Evolutionary conservation across 176 grass and related monocot species (phyloP).

Genomic region (Areca catechu): DNA sequence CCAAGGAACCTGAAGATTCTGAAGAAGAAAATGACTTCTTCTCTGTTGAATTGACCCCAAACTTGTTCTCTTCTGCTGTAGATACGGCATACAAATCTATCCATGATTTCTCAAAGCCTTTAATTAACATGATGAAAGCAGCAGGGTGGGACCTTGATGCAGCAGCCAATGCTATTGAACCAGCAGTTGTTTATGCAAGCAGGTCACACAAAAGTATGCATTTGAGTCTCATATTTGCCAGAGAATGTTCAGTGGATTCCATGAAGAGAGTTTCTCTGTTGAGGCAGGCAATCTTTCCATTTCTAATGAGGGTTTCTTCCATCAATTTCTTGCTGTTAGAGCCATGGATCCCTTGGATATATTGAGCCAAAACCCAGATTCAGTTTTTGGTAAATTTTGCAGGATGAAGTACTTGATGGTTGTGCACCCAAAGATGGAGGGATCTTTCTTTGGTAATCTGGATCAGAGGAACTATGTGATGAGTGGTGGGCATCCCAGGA

Average conservation of each 20-base stretch:
- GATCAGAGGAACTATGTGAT: constrained; percentile 89
- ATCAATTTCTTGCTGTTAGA: constrained; percentile 72
- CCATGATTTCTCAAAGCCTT: constrained; percentile 87
- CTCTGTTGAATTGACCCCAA: constrained; percentile 85
- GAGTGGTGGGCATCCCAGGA: constrained; percentile 81
- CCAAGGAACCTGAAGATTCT: not conserved
- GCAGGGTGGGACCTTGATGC: constrained; percentile 94
- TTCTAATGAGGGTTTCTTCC: constrained; percentile 73
- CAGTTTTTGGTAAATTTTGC: constrained; percentile 85
- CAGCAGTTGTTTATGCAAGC: not conserved
- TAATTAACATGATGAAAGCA: constrained; percentile 99
- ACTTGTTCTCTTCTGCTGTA: constrained; percentile 74
- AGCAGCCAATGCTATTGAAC: constrained; percentile 53
- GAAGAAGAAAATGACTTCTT: constrained; percentile 46
- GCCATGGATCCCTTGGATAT: constrained; percentile 95
- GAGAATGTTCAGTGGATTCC: constrained; percentile 10
- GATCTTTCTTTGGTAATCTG: constrained; percentile 75
- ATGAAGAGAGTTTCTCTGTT: constrained; percentile 2
- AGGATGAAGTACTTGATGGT: constrained; percentile 65
- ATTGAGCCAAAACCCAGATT: constrained; percentile 82
- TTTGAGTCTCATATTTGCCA: constrained; percentile 11
- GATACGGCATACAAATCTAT: constrained; percentile 78
- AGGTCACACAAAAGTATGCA: constrained; percentile 10
- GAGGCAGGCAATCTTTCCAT: constrained; percentile 30
- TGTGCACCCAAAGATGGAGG: constrained; percentile 93